A percentile compares a stretch with the other conserved stretches of the same genome.
These are phyloP conservation scores for Aristolochia fimbriata DNA, from an alignment of 164 flowering plant species.

Conservation along the genomic window DNA sequence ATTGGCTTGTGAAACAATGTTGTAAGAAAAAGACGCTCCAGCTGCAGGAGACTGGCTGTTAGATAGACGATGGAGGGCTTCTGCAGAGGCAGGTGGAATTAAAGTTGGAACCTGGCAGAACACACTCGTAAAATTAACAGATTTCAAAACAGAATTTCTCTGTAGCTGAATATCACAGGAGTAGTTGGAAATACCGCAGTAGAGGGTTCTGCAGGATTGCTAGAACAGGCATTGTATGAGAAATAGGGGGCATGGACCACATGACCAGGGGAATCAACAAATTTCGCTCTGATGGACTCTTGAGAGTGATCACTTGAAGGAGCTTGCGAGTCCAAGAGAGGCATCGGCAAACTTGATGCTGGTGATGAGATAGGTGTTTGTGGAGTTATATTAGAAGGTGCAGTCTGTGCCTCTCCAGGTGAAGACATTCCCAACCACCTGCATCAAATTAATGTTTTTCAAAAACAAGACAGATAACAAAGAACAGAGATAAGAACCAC, in stretches of 20 bases:
- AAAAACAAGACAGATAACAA: neutral
- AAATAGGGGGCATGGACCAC: constrained; percentile 21
- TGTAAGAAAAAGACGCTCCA: constrained; percentile 27
- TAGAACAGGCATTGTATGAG: constrained; percentile 18
- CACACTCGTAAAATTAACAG: neutral
- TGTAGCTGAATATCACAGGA: constrained; percentile 11
- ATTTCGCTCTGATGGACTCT: constrained; percentile 17
- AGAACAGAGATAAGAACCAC: neutral
- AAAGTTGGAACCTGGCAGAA: constrained; percentile 13
- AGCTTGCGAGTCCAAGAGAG: constrained; percentile 14
- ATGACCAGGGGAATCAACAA: constrained; percentile 17
- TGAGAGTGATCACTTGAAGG: constrained; percentile 10
- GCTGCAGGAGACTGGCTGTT: constrained; percentile 18
- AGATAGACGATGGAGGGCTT: constrained; percentile 19
- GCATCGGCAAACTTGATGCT: constrained; percentile 11
- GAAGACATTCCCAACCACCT: neutral
- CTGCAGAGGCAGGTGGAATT: constrained; percentile 10
- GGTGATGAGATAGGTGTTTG: neutral
- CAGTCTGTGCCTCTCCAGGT: neutral
- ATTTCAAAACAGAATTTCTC: neutral
- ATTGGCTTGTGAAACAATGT: constrained; percentile 16
- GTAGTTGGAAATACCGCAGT: constrained; percentile 16
- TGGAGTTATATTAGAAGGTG: neutral
- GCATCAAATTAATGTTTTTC: neutral
- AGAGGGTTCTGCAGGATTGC: constrained; percentile 14